Evolutionary conservation across 2,329 filamentous ascomycete species (phyloP).

Genomic region (Fusarium sororula): DNA sequence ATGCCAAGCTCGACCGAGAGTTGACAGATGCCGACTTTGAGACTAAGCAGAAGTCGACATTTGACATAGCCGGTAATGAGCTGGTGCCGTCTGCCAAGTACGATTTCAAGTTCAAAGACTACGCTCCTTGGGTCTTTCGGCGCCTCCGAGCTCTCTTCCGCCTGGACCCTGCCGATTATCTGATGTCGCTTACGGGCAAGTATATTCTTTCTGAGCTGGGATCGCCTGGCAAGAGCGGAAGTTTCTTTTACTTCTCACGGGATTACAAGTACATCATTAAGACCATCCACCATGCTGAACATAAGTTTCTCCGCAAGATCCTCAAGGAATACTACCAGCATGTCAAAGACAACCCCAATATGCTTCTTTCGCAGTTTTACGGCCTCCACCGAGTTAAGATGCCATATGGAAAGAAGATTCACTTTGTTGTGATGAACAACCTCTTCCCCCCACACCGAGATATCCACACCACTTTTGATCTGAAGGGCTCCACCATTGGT

Average conservation of each 20-base stretch:
- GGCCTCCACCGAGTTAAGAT: slow-evolving; percentile 98
- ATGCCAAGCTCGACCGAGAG: slow-evolving; percentile 93
- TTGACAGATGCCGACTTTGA: slow-evolving; percentile 92
- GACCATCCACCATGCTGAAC: slow-evolving; percentile 95
- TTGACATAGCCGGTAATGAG: slow-evolving; percentile 98
- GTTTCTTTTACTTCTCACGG: slow-evolving; percentile 99
- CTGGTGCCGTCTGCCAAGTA: slow-evolving; percentile 98
- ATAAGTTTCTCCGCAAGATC: slow-evolving; percentile 85
- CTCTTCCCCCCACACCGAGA: slow-evolving; percentile 96
- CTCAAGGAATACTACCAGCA: slow-evolving; percentile 94
- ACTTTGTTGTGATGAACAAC: slow-evolving; percentile 99
- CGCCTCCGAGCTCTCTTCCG: slow-evolving; percentile 87
- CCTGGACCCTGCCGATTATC: slow-evolving; percentile 94
- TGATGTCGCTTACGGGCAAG: slow-evolving; percentile 97
- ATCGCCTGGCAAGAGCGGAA: slow-evolving; percentile 96
- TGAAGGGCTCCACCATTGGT: slow-evolving; percentile 96
- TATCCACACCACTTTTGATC: slow-evolving; percentile 95
- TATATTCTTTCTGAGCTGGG: slow-evolving; percentile 98
- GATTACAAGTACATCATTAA: slow-evolving; percentile 99
- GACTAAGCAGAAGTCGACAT: slow-evolving; percentile 96
- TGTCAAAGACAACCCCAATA: slow-evolving; percentile 93
- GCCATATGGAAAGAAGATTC: slow-evolving; percentile 96
- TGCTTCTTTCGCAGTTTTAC: slow-evolving; percentile 96
- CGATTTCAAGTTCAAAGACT: slow-evolving; percentile 99
- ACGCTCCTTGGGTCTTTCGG: slow-evolving; percentile 99